phyloP scores from a whole-genome alignment of 2,329 filamentous ascomycete species.

The Penicillium rolfsii region DNA sequence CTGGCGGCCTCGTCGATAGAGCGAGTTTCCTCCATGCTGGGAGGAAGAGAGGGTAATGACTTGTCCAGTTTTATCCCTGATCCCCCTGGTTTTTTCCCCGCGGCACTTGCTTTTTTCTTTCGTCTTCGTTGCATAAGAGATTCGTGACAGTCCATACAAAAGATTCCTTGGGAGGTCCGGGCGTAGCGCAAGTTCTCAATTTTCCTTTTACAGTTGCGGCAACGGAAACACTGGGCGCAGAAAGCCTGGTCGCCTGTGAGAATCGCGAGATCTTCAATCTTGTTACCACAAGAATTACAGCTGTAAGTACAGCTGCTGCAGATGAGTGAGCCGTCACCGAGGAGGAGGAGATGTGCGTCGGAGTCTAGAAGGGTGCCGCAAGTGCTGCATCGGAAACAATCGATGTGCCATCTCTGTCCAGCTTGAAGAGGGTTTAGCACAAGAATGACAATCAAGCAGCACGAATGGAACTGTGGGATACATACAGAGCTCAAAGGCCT shows the following conservation, averaged over 20 bases:
- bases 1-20: slow-evolving; percentile 60
- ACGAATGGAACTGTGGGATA: slow-evolving; percentile 9
- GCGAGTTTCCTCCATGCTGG: slow-evolving; percentile 67
- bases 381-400: slow-evolving; percentile 97
- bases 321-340: slow-evolving; percentile 96
- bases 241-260: slow-evolving; percentile 97
- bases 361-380: slow-evolving; percentile 96
- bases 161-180: slow-evolving; percentile 95
- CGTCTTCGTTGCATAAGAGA: slow-evolving; percentile 89
- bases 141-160: slow-evolving; percentile 99
- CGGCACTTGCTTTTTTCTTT: slow-evolving; percentile 74
- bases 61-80: slow-evolving; percentile 75
- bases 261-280: slow-evolving; percentile 97
- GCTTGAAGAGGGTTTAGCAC: slow-evolving; percentile 58
- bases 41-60: slow-evolving; percentile 86
- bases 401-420: slow-evolving; percentile 96
- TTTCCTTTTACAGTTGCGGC: slow-evolving; percentile 96
- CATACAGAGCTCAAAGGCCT: slow-evolving; percentile 94
- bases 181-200: slow-evolving; percentile 98
- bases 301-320: slow-evolving; percentile 99
- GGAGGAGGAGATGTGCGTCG: slow-evolving; percentile 92
- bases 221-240: slow-evolving; percentile 95
- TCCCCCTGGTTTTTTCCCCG: slow-evolving; percentile 46
- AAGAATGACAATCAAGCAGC: slow-evolving; percentile 6
- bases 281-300: slow-evolving; percentile 93